Evolutionary conservation across 2,329 filamentous ascomycete species (phyloP).

Genomic region (Talaromyces sp.): DNA sequence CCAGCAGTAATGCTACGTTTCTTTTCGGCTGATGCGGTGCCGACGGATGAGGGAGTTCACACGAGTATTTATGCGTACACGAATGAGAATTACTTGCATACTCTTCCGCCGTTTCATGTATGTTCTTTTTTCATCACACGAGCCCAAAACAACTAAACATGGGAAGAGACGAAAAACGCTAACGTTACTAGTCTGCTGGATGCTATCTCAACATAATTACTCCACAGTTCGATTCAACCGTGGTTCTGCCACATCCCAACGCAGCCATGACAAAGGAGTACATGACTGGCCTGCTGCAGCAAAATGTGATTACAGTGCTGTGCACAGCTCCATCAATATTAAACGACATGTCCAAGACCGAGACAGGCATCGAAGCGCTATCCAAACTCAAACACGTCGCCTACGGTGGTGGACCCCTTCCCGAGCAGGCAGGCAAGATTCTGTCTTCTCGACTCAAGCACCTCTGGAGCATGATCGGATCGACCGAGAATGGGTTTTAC

Average conservation of each 20-base stretch:
- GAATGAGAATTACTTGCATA: neutral
- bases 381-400: conserved; percentile 7
- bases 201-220: neutral
- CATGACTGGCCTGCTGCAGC: conserved; percentile 4
- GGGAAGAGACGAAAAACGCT: neutral
- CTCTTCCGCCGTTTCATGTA: conserved; percentile 9
- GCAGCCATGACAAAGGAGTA: conserved; percentile 10
- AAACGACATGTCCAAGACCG: neutral
- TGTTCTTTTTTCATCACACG: neutral
- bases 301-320: conserved; percentile 5
- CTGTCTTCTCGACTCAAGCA: conserved; percentile 9
- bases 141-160: neutral
- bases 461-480: conserved; percentile 6
- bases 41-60: neutral
- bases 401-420: conserved; percentile 10
- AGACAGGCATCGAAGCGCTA: conserved; percentile 6
- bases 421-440: conserved; percentile 1
- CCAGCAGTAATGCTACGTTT: conserved; percentile 2
- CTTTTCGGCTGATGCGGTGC: neutral
- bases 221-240: neutral
- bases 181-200: neutral
- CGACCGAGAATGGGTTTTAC: conserved; percentile 10
- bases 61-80: neutral
- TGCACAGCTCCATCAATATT: conserved; percentile 6
- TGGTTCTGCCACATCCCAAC: conserved; percentile 1